Base-by-base conservation (phyloP, 2,329 filamentous ascomycete genomes). In the Ophiocordyceps unilateralis region DNA sequence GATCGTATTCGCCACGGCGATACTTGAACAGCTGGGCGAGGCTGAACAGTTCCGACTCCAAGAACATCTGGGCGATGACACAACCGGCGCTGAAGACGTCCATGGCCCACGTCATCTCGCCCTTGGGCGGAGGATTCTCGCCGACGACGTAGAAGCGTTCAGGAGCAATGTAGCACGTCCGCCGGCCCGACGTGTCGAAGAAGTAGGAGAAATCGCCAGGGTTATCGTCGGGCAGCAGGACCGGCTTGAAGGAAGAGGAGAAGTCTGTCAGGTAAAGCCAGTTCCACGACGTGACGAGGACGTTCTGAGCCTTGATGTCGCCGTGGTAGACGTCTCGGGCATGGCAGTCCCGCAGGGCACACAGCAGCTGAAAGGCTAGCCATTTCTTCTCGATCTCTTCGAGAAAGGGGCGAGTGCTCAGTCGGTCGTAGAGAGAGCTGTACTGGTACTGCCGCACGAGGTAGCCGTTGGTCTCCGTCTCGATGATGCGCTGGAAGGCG, bases 361-460 rank as follows among this genome's bases (percentile, higher is more conserved):
- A 95, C 11, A 98, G 72, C 3, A 98, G 73, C 64, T 98, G 91
- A 54, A 94, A 98, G 0, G 89, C 84, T 41, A 98, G 74, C 91
- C 91, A 98, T 66, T 93, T 95, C 71, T 95, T 96, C 62, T 98
- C 91, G 50, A 98, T 91, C 50, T 93, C 85, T 61, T 98, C 93
- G 10, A 96, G 69, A 53, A 98, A 98, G 0, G 91, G 93, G 8
- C 93, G 78, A 9, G 91, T 98, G 62, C 91, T 93, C 61, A 98
- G 78, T 43, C 91, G 83, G 64, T 98, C 91, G 64, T 98, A 98
- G 5, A 98, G 73, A 21, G 91, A 96, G 67, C 83, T 95, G 63
- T 96, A 91, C 47, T 96, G 78, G 58, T 84, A 96, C 62, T 96
- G 93, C 42, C 91, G 82, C 45, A 95, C 85, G 19, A 98, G 74